Evolutionary conservation across 2,329 filamentous ascomycete species (phyloP).

Genomic region (Xylariaceae sp.): DNA sequence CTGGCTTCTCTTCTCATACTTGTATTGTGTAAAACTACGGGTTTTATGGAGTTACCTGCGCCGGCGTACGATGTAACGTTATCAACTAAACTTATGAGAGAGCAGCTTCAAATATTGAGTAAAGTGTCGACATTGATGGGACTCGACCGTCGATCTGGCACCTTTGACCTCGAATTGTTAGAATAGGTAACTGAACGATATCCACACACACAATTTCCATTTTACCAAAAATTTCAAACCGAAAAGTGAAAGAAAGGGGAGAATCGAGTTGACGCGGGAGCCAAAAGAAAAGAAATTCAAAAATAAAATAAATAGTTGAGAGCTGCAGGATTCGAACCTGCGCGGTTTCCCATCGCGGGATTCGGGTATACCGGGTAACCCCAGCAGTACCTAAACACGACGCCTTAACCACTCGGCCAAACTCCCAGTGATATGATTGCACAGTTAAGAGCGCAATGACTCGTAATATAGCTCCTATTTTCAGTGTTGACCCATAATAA

Average conservation of each 20-base stretch:
- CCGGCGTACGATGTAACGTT: too few species aligned
- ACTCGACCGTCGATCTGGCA: too few species aligned
- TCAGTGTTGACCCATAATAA: not conserved
- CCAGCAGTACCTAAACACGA: constrained; percentile 14
- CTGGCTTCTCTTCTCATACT: too few species aligned
- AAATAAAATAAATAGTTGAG: constrained; percentile 6
- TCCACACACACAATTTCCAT: too few species aligned
- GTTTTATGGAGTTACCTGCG: too few species aligned
- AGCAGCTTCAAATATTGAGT: too few species aligned
- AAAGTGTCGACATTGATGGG: too few species aligned
- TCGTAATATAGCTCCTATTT: not conserved
- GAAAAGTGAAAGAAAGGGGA: not conserved
- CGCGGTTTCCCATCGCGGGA: constrained; percentile 20
- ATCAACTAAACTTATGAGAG: too few species aligned
- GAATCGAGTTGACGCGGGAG: not conserved
- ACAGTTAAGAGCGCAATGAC: not conserved
- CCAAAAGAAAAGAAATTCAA: not conserved
- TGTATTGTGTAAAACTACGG: too few species aligned
- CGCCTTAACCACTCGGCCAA: constrained; percentile 22
- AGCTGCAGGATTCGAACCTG: constrained; percentile 22
- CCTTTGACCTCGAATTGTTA: too few species aligned
- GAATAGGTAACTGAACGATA: too few species aligned
- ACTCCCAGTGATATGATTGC: constrained; percentile 5
- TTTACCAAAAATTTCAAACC: not conserved
- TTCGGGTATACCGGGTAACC: constrained; percentile 4